A percentile compares a stretch with the other conserved stretches of the same genome.
These are phyloP conservation scores for Botrytis paeoniae DNA, from an alignment of 2,329 filamentous ascomycete genomes.

Conservation along the genomic window DNA sequence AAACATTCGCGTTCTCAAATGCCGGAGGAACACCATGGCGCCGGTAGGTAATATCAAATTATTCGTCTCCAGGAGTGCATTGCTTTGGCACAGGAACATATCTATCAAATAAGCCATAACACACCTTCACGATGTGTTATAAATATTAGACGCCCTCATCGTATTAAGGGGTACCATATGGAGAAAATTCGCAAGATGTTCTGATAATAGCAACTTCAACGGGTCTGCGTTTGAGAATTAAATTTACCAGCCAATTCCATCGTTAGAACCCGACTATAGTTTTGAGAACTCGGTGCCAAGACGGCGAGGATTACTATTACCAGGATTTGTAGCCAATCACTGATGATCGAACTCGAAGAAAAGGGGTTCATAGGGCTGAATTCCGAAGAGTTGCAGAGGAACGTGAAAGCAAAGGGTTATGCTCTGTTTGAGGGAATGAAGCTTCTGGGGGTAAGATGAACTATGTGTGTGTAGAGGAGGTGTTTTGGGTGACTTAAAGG, in stretches of 20 bases:
- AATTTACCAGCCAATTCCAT: conserved; percentile 11
- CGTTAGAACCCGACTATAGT: neutral
- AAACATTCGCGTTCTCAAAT: neutral
- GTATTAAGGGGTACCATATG: neutral
- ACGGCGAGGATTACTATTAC: conserved; percentile 1
- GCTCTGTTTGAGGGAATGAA: neutral
- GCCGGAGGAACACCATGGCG: conserved; percentile 12
- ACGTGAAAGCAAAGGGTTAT: conserved; percentile 7
- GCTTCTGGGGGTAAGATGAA: neutral
- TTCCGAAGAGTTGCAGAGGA: conserved; percentile 17
- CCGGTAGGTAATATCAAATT: neutral
- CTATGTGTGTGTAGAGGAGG: neutral
- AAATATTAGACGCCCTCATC: neutral
- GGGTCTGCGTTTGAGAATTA: conserved; percentile 9
- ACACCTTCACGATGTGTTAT: neutral
- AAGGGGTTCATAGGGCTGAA: conserved; percentile 20
- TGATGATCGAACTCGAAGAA: neutral
- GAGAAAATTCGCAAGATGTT: conserved; percentile 1
- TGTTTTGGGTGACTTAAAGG: neutral
- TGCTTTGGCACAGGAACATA: neutral
- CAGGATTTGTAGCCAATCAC: neutral
- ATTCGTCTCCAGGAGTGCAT: neutral
- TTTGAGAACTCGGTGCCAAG: neutral
- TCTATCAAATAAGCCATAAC: neutral
- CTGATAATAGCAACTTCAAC: conserved; percentile 13